phyloP scores from a whole-genome alignment of 192 early-diverging fungal genomes.

The Diversispora epigaea region DNA sequence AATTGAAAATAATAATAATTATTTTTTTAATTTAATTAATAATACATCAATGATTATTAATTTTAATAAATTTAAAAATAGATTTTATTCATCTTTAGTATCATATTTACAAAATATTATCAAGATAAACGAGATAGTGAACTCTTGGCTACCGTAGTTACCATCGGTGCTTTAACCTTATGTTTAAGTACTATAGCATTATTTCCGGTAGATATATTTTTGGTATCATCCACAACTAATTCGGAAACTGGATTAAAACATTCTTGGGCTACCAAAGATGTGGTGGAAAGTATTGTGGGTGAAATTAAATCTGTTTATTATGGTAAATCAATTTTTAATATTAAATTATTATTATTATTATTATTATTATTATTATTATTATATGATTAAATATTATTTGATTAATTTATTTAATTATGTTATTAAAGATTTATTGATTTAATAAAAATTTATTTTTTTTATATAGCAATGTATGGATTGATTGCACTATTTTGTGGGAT shows the following conservation, averaged over 20 bases:
- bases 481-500: constrained; percentile 51
- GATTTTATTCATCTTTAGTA: constrained; percentile 48
- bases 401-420: no score
- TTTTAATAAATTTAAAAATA: constrained; percentile 10
- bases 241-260: constrained; percentile 51
- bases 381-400: no score
- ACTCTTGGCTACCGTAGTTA: constrained; percentile 51
- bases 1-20: neutral
- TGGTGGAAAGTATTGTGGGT: constrained; percentile 43
- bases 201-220: constrained; percentile 58
- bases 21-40: neutral
- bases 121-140: constrained; percentile 51
- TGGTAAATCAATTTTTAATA: constrained; percentile 39
- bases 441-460: no score
- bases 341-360: no score
- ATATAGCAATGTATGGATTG: constrained; percentile 47
- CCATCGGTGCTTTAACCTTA: constrained; percentile 48
- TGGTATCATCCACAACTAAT: constrained; percentile 58
- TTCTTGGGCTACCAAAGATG: constrained; percentile 57
- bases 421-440: no score
- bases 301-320: constrained; percentile 50
- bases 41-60: neutral
- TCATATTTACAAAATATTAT: constrained; percentile 53
- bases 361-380: no score
- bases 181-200: constrained; percentile 51